A percentile compares a stretch with the other conserved stretches of the same genome.
phyloP scores from a whole-genome alignment of 768 basidiomycete species.

The Termitomyces sp. region DNA sequence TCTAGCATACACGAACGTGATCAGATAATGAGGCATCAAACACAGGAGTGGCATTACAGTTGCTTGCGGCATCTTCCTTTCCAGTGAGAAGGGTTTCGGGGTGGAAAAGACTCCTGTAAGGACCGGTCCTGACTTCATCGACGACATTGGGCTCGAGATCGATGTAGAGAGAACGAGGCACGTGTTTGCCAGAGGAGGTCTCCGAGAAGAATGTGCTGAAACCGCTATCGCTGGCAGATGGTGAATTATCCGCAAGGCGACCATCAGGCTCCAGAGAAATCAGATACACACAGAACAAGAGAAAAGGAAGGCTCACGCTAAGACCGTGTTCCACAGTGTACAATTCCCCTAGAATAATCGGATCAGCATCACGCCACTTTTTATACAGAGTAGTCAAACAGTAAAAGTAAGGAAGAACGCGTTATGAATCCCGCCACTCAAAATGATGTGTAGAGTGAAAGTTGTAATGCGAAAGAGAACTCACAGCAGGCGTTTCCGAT shows the following conservation, averaged over 20 bases:
- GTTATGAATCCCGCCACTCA: conserved; percentile 8
- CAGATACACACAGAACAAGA: conserved; percentile 7
- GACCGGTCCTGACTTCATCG: conserved; percentile 90
- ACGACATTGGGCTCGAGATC: conserved; percentile 94
- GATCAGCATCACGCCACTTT: conserved; percentile 19
- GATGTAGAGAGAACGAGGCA: conserved; percentile 94
- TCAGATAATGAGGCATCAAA: conserved; percentile 6
- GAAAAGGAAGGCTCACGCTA: conserved; percentile 52
- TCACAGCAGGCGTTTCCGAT: conserved; percentile 98
- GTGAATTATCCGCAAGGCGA: conserved; percentile 70
- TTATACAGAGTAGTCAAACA: not conserved
- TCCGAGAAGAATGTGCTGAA: conserved; percentile 99
- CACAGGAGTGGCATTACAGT: conserved; percentile 57
- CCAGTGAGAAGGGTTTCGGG: conserved; percentile 96
- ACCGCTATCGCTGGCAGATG: conserved; percentile 69
- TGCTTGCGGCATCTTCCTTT: conserved; percentile 99
- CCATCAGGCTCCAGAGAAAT: conserved; percentile 72
- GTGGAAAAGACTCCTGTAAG: conserved; percentile 93
- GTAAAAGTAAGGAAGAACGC: conserved; percentile 9
- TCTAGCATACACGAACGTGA: conserved; percentile 39
- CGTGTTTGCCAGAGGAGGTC: conserved; percentile 89
- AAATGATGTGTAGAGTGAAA: not conserved
- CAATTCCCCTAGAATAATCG: conserved; percentile 71
- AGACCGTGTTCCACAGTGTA: conserved; percentile 98
- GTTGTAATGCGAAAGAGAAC: conserved; percentile 23